Evolutionary conservation across 495 filamentous ascomycete genomes (phyloP), one percentile per base, ranked within the genome.

Genomic region (Trichoderma asperelloides): DNA sequence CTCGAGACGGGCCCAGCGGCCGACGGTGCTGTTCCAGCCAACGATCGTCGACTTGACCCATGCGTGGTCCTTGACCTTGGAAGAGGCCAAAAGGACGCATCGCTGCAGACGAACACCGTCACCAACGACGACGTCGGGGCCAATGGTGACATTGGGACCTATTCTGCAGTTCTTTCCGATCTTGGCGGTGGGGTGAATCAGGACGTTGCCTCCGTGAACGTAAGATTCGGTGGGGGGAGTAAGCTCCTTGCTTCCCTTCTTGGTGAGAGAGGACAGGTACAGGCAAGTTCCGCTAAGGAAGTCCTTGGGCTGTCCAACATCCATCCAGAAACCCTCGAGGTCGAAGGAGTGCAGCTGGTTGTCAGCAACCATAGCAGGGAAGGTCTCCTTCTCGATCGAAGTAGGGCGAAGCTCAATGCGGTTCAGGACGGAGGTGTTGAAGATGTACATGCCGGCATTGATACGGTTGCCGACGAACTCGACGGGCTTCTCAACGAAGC

Each of bases 21-120:
- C 95, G 43, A 99, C 91, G 41, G 88, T 89, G 83, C 91, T 96
- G 82, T 98, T 98, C 95, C 95, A 99, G 71, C 95, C 95, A 15
- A 99, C 94, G 75, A 99, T 99, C 71, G 95, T 96, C 72, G 90
- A 94, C 86, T 99, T 99, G 76, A 99, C 86, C 95, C 95, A 99
- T 13, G 95, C 95, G 78, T 99, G 95, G 77, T 99, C 95, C 86
- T 97, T 98, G 75, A 97, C 90, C 81, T 93, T 97, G 76, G 89
- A 89, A 72, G 91, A 90, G 68, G 88, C 86, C 68, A 99, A 84
- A 21, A 99, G 79, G 30, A 98, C 96, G 76, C 91, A 96, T 67
- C 95, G 89, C 80, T 99, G 95, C 71, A 99, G 83, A 66, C 95
- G 85, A 41, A 97, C 95, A 73, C 95, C 96, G 69, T 99, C 96